Conservation (phyloP, 2,329 filamentous ascomycete genomes). For the Chaetomiaceae sp. region DNA sequence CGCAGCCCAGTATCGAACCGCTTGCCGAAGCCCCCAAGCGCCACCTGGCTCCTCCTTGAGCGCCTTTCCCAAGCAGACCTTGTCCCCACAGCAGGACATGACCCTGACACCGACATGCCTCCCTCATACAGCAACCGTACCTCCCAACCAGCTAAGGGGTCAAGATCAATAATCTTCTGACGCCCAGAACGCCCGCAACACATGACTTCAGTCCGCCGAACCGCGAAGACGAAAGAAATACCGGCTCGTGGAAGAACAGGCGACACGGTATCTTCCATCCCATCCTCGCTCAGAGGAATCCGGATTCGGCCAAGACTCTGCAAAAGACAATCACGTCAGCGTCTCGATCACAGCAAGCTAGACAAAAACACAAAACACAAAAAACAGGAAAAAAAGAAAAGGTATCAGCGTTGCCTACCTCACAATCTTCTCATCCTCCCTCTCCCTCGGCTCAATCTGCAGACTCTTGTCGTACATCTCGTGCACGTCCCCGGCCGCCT, state of each 20-base stretch:
- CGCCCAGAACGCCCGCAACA: too few species aligned
- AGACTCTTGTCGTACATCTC: conserved; percentile 99
- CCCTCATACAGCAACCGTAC: too few species aligned
- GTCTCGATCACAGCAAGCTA: background rate
- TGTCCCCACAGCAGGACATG: too few species aligned
- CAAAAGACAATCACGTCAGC: conserved; percentile 12
- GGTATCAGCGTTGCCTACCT: conserved; percentile 62
- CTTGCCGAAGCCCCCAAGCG: background rate
- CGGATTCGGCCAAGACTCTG: conserved; percentile 34
- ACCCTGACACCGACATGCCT: too few species aligned
- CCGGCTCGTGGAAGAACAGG: background rate
- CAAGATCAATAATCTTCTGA: too few species aligned
- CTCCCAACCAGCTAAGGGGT: too few species aligned
- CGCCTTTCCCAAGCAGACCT: too few species aligned
- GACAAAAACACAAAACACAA: background rate
- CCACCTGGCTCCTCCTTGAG: too few species aligned
- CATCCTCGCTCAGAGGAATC: conserved; percentile 30
- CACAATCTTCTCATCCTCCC: conserved; percentile 99
- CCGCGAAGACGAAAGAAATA: too few species aligned
- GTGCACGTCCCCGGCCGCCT: conserved; percentile 90
- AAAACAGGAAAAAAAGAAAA: background rate
- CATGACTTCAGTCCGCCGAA: too few species aligned
- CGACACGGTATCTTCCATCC: background rate
- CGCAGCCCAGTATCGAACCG: background rate
- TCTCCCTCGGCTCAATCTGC: conserved; percentile 86